Evolutionary conservation across 1,284 basidiomycete species (phyloP), one percentile per base, ranked within the genome.

Genomic region (Tranzscheliella williamsii): DNA sequence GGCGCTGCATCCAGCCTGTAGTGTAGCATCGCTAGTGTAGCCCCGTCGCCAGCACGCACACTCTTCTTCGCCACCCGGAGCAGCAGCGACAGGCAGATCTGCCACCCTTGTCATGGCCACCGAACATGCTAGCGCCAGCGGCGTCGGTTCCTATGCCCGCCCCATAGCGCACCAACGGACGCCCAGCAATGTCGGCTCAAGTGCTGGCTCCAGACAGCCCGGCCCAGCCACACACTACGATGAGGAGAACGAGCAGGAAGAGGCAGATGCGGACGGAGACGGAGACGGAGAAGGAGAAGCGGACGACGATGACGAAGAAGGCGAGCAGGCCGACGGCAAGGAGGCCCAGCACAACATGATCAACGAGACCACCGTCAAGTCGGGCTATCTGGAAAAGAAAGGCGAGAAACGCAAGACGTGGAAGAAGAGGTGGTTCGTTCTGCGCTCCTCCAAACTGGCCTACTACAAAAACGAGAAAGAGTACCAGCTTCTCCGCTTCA

Each of bases 391-490:
- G 40, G 87, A 86, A 83, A 96, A 96, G 83, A 94, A 92, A 81
- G 93, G 94, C 64, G 91, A 97, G 79, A 85, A 91, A 57, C 83
- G 95, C 79, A 97, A 96, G 90, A 91, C 87, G 1, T 98, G 94
- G 94, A 97, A 97, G 83, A 93, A 93, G 81, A 85, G 94, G 27
- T 98, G 94, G 94, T 98, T 97, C 70, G 95, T 98, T 0, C 81
- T 98, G 51, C 85, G 94, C 13, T 85, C 90, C 0, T 89, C 88
- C 15, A 90, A 93, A 78, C 81, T 99, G 38, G 91, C 91, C 12
- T 96, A 95, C 80, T 98, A 98, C 85, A 97, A 97, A 82, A 92
- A 86, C 48, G 87, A 90, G 39, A 81, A 81, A 40, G 75, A 77
- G 45, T 77, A 77, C 54, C 85, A 91, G 78, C 84, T 97, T 5